These are phyloP conservation scores for Microbotryomycetes sp. DNA, from an alignment of 1,284 basidiomycete genomes.

Conservation along the genomic window DNA sequence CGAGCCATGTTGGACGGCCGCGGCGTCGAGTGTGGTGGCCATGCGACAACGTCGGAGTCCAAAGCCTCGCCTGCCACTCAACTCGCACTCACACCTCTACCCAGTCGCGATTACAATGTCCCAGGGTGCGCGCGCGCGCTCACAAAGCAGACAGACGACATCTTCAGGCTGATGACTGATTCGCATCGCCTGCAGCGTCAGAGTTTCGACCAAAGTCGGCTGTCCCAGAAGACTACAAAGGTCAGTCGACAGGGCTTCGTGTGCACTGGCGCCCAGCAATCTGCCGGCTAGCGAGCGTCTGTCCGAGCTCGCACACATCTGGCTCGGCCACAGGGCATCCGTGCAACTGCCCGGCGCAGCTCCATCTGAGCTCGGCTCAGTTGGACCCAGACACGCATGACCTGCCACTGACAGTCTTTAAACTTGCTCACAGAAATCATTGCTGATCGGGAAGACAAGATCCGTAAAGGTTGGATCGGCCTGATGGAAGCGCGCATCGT, in stretches of 20 bases:
- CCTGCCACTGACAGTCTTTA: not conserved
- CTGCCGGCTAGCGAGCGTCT: not conserved
- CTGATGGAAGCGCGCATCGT: slow-evolving; percentile 90
- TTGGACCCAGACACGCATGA: not conserved
- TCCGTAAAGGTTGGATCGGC: slow-evolving; percentile 89
- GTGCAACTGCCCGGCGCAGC: too few relatives aligned
- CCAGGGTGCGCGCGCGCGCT: not conserved
- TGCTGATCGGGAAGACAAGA: slow-evolving; percentile 61
- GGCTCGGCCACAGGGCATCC: too few relatives aligned
- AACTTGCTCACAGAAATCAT: slow-evolving; percentile 40
- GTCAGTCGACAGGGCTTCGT: not conserved
- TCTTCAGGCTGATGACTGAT: not conserved
- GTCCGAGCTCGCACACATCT: not conserved
- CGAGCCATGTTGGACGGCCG: not conserved
- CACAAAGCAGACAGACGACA: too few relatives aligned
- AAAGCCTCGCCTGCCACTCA: too few relatives aligned
- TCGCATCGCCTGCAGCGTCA: not conserved
- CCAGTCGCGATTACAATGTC: too few relatives aligned
- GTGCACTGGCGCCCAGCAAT: too few relatives aligned
- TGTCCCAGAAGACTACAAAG: not conserved
- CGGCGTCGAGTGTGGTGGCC: too few relatives aligned
- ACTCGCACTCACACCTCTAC: too few relatives aligned
- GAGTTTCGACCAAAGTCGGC: not conserved
- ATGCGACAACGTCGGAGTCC: too few relatives aligned
- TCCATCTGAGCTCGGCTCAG: not conserved